phyloP scores from a whole-genome alignment of 768 basidiomycete genomes.

The Lactifluus volemus region DNA sequence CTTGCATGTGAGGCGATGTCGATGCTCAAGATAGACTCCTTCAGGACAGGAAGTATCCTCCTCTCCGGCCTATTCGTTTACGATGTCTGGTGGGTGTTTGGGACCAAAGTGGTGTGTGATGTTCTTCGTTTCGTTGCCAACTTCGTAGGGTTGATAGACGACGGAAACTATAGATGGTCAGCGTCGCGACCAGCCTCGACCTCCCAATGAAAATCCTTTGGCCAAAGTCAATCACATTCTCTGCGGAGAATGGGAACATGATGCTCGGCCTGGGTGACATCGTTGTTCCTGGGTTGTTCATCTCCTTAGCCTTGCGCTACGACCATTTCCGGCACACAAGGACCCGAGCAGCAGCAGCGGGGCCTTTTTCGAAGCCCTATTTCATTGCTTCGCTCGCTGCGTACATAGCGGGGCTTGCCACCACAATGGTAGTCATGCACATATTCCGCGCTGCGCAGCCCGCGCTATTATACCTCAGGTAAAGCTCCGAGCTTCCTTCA shows the following conservation, averaged over 20 bases:
- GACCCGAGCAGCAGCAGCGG: conserved; percentile 13
- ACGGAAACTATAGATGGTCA: conserved; percentile 64
- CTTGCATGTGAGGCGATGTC: conserved; percentile 76
- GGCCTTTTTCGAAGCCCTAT: conserved; percentile 59
- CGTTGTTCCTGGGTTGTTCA: conserved; percentile 56
- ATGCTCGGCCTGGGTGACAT: conserved; percentile 94
- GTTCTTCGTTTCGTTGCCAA: background rate
- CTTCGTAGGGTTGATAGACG: background rate
- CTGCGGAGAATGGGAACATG: conserved; percentile 53
- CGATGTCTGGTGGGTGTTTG: conserved; percentile 94
- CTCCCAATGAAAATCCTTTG: conserved; percentile 90
- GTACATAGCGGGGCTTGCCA: conserved; percentile 63
- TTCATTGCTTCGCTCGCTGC: conserved; percentile 61
- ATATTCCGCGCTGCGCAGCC: conserved; percentile 71
- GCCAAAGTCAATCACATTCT: conserved; percentile 56
- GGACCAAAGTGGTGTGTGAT: conserved; percentile 67
- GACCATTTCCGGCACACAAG: conserved; percentile 47
- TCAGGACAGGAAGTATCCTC: conserved; percentile 76
- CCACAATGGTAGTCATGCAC: conserved; percentile 86
- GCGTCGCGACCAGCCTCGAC: conserved; percentile 83
- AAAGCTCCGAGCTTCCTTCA: conserved; percentile 19
- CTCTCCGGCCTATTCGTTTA: conserved; percentile 84
- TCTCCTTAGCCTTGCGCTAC: conserved; percentile 81
- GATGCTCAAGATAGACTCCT: conserved; percentile 79
- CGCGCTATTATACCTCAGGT: conserved; percentile 88